These are phyloP conservation scores for Trypanosoma mega DNA, from an alignment of 208 protist species.

Conservation along the genomic window DNA sequence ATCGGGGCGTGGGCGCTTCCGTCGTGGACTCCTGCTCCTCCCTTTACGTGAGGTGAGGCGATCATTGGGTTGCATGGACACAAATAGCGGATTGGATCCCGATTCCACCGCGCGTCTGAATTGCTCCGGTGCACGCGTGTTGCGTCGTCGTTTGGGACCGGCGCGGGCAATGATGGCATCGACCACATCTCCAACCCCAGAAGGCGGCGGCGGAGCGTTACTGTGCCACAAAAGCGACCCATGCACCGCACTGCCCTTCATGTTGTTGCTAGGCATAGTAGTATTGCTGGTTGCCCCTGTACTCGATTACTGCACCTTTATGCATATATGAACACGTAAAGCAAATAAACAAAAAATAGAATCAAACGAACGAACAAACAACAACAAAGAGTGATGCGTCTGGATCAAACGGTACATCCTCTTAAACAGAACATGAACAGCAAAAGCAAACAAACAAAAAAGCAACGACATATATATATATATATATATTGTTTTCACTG, in stretches of 20 bases:
- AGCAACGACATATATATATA: neutral
- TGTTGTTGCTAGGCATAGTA: no score
- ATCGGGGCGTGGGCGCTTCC: constrained; percentile 6
- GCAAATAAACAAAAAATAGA: no score
- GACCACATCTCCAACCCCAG: neutral
- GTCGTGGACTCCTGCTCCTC: neutral
- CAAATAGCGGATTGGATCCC: constrained; percentile 16
- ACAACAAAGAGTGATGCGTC: no score
- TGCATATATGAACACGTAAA: no score
- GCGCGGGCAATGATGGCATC: neutral
- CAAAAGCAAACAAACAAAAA: no score
- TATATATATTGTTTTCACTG: neutral
- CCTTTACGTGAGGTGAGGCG: neutral
- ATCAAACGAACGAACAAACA: no score
- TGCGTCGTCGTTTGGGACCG: neutral
- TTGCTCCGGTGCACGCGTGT: constrained; percentile 3
- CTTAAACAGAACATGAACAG: no score
- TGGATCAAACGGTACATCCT: no score
- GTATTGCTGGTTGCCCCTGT: no score
- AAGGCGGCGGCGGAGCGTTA: neutral
- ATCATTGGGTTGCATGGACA: constrained; percentile 4
- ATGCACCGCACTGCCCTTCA: no score
- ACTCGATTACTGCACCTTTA: no score
- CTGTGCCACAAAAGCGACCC: neutral
- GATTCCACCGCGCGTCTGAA: constrained; percentile 10